Evolutionary conservation across 2,329 filamentous ascomycete genomes (phyloP).

Genomic region (Fusarium gaditjirri): DNA sequence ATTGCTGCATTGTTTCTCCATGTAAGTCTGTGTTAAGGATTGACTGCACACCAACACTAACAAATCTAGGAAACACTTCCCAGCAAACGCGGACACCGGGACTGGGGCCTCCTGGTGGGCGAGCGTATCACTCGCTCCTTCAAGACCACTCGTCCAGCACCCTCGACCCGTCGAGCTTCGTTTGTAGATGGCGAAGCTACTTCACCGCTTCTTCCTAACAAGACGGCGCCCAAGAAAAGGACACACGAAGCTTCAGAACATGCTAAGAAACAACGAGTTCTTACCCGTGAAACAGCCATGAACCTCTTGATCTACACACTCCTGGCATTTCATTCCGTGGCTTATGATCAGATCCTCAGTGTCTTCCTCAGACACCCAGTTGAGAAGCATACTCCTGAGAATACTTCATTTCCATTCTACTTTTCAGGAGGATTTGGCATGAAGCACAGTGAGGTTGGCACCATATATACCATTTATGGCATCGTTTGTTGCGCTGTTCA

Average conservation of each 20-base stretch:
- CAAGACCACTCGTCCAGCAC: constrained; percentile 35
- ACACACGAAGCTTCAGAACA: constrained; percentile 36
- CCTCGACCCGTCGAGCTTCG: constrained; percentile 55
- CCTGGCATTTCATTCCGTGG: constrained; percentile 82
- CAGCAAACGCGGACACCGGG: constrained; percentile 71
- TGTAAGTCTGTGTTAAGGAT: constrained; percentile 50
- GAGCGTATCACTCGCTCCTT: constrained; percentile 66
- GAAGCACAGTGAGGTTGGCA: constrained; percentile 78
- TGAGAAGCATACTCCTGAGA: constrained; percentile 65
- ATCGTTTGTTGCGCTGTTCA: constrained; percentile 83
- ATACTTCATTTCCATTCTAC: constrained; percentile 76
- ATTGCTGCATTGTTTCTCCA: constrained; percentile 82
- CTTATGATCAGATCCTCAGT: constrained; percentile 87
- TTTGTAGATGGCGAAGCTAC: constrained; percentile 67
- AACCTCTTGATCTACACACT: constrained; percentile 83
- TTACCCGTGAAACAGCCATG: constrained; percentile 78
- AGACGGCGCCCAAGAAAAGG: constrained; percentile 41
- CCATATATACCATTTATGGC: constrained; percentile 86
- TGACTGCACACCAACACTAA: neutral
- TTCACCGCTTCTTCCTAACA: constrained; percentile 61
- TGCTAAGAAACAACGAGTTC: constrained; percentile 68
- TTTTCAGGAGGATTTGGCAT: constrained; percentile 85
- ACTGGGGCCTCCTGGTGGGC: constrained; percentile 82
- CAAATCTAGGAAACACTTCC: constrained; percentile 78
- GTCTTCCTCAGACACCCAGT: constrained; percentile 86